Evolutionary conservation across 75 land plant genomes (phyloP).

Genomic region (Cupressus sempervirens): DNA sequence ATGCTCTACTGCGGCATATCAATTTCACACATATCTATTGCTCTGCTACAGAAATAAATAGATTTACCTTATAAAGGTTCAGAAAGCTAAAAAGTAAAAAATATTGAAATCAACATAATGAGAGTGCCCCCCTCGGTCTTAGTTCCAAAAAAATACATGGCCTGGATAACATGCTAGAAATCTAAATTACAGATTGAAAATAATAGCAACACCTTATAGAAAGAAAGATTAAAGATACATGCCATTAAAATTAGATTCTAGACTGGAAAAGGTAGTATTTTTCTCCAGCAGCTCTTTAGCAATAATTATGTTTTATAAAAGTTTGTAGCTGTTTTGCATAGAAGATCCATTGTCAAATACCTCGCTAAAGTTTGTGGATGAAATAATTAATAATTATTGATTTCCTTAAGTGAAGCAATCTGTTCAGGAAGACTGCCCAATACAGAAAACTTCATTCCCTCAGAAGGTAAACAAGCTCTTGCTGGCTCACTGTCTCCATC

Average conservation of each 20-base stretch:
- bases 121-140: no score
- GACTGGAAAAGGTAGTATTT: neutral
- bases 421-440: constrained; percentile 91
- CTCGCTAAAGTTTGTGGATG: constrained; percentile 49
- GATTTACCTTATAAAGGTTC: no score
- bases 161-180: no score
- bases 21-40: no score
- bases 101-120: no score
- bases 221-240: no score
- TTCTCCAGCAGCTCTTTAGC: neutral
- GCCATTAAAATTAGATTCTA: neutral
- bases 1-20: no score
- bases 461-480: neutral
- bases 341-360: constrained; percentile 26
- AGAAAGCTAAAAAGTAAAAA: no score
- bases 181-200: no score
- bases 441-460: constrained; percentile 23
- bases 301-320: neutral
- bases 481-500: neutral
- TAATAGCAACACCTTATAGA: no score
- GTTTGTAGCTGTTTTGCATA: neutral
- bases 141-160: no score
- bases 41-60: no score
- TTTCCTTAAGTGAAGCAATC: constrained; percentile 65
- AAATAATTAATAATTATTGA: constrained; percentile 54